Base-by-base conservation (phyloP, 352 stramenopile species). In the Pythium scleroteichum region DNA sequence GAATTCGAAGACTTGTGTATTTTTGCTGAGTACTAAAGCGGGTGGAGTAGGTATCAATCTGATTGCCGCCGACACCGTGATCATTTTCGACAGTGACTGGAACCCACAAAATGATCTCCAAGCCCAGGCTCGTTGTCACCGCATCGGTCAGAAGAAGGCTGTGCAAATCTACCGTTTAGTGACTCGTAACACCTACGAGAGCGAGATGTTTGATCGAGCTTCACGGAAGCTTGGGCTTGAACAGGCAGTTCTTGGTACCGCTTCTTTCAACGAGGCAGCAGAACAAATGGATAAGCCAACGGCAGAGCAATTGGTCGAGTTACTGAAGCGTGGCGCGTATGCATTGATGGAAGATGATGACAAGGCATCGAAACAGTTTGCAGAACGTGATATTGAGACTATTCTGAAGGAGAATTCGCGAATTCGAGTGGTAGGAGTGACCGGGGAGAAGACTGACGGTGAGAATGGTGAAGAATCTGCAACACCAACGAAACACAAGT, bases 51-150 rank as follows among this genome's bases (percentile, higher is more conserved):
- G 97, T 24, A 98, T 99, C 70, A 99, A 99, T 63, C 76, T 99
- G 14, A 99, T 98, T 44, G 96, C 96, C 52, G 97, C 97, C 20
- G 97, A 99, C 75, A 99, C 96, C 16, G 97, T 99, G 12, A 99
- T 99, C 65, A 99, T 99, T 62, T 99, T 98, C 70, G 93, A 99
- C 66, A 98, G 87, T 51, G 98, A 99, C 72, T 99, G 97, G 97
- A 99, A 99, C 72, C 97, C 97, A n/a, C 97, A 99, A 71, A 95
- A 96, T 54, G 87, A 96, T 64, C 52, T 95, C 16, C 87, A 96
- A 42, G 89, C 89, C 6, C 86, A 95, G 57, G 77, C 83, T 22
- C 87, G 97, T 62, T 98, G 95, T 62, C 98, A 99, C 69, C 90
- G 97, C 54, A 99, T 99, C 71, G 98, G 98, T 0, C 98, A 99